Evolutionary conservation across 257 asterid genomes (phyloP).

Genomic region (Verbascum thapsus): DNA sequence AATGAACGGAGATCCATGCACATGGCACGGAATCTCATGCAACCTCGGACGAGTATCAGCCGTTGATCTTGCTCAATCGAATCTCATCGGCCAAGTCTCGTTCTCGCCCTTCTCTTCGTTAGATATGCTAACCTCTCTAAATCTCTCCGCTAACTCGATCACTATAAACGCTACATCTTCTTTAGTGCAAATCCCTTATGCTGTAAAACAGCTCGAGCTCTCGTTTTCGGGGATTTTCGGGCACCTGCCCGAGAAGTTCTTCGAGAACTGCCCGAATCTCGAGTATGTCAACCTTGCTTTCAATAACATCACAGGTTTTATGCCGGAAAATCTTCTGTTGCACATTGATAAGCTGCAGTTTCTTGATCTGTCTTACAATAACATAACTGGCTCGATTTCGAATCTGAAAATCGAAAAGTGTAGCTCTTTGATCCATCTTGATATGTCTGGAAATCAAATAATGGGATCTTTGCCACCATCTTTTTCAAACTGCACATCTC

Average conservation of each 20-base stretch:
- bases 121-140: slow-evolving; percentile 59
- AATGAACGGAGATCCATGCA: slow-evolving; percentile 56
- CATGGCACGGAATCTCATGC: slow-evolving; percentile 74
- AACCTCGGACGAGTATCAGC: slow-evolving; percentile 55
- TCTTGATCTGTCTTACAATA: slow-evolving; percentile 80
- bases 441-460: slow-evolving; percentile 75
- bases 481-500: slow-evolving; percentile 66
- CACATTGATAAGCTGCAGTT: slow-evolving; percentile 53
- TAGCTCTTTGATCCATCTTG: slow-evolving; percentile 58
- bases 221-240: slow-evolving; percentile 69
- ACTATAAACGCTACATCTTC: slow-evolving; percentile 53
- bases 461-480: slow-evolving; percentile 57
- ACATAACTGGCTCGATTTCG: slow-evolving; percentile 65
- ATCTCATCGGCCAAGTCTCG: slow-evolving; percentile 63
- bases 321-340: slow-evolving; percentile 58
- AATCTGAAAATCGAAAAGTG: slow-evolving; percentile 59
- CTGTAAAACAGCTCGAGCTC: slow-evolving; percentile 59
- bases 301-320: slow-evolving; percentile 66
- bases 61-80: slow-evolving; percentile 73
- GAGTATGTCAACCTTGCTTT: slow-evolving; percentile 72
- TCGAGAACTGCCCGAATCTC: slow-evolving; percentile 62
- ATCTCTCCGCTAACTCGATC: slow-evolving; percentile 68
- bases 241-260: slow-evolving; percentile 53
- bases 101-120: slow-evolving; percentile 55
- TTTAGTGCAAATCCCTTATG: slow-evolving; percentile 58